Evolutionary conservation across 768 basidiomycete species (phyloP).

Genomic region (Agaricus subrufescens): DNA sequence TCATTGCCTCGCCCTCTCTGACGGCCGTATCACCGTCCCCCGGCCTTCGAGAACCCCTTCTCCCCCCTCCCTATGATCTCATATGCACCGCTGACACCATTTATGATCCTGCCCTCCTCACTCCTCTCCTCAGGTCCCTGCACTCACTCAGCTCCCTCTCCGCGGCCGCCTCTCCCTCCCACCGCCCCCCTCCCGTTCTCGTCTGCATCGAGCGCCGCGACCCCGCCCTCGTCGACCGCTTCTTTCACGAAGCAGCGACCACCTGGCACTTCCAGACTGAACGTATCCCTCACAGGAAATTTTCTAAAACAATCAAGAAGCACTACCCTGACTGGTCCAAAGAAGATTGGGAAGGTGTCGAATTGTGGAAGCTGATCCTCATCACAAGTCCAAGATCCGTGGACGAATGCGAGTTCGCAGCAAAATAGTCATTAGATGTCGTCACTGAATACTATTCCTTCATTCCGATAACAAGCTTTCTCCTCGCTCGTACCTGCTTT

Average conservation of each 20-base stretch:
- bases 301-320: constrained; percentile 58
- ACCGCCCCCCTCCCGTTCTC: constrained; percentile 45
- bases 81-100: constrained; percentile 84
- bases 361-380: constrained; percentile 65
- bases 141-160: constrained; percentile 44
- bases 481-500: constrained; percentile 4
- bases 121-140: constrained; percentile 69
- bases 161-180: constrained; percentile 16
- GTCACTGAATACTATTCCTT: constrained; percentile 3
- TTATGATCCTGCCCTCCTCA: constrained; percentile 55
- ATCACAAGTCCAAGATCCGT: constrained; percentile 12
- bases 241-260: constrained; percentile 51
- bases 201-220: constrained; percentile 78
- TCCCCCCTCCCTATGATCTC: constrained; percentile 64
- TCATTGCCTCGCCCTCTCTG: constrained; percentile 23
- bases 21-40: constrained; percentile 12
- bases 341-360: constrained; percentile 77
- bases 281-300: constrained; percentile 53
- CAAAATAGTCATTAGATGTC: constrained; percentile 9
- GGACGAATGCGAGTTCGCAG: constrained; percentile 2
- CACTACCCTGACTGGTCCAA: constrained; percentile 54
- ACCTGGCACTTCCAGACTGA: constrained; percentile 55
- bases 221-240: constrained; percentile 52
- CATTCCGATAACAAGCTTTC: neutral
- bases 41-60: constrained; percentile 11